phyloP scores from a whole-genome alignment of 192 early-diverging fungal genomes.

The Coemansia sp. region DNA sequence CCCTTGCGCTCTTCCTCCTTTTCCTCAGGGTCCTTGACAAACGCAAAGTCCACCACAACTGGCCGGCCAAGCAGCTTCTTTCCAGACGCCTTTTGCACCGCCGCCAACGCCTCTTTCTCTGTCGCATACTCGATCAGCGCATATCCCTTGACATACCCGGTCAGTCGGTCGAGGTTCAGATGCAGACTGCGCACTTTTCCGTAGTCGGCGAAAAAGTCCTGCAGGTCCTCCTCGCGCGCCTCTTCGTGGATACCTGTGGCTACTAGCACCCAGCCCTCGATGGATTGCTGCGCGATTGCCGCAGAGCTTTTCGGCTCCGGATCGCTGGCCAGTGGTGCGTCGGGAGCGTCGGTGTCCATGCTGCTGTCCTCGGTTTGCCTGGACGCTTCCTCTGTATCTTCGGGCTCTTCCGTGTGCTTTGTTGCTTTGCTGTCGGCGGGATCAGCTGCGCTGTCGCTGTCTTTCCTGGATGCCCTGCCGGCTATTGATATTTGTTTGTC shows the following conservation, averaged over 20 bases:
- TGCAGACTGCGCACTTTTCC: conserved; percentile 89
- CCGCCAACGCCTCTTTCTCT: conserved; percentile 73
- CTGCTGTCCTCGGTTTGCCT: neutral
- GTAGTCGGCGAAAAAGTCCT: conserved; percentile 83
- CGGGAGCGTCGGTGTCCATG: neutral
- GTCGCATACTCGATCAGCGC: conserved; percentile 85
- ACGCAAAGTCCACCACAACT: conserved; percentile 83
- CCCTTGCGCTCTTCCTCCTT: neutral
- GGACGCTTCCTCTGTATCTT: neutral
- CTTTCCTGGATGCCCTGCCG: conserved; percentile 10
- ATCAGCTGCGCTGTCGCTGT: neutral
- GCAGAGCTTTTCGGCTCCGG: neutral
- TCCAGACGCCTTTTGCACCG: conserved; percentile 70
- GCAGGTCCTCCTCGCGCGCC: conserved; percentile 85
- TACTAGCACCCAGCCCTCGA: conserved; percentile 97
- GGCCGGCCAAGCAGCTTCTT: conserved; percentile 71
- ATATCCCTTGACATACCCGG: conserved; percentile 97
- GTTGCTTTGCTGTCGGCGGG: neutral
- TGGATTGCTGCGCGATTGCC: conserved; percentile 41
- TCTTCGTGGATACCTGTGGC: conserved; percentile 93
- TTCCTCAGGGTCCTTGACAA: conserved; percentile 55
- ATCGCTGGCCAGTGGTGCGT: neutral
- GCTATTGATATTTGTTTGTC: conserved; percentile 17
- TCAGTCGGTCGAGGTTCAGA: conserved; percentile 89
- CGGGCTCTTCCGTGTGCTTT: neutral